phyloP scores from a whole-genome alignment of 192 early-diverging fungal species.

The Neocallimastix lanati region DNA sequence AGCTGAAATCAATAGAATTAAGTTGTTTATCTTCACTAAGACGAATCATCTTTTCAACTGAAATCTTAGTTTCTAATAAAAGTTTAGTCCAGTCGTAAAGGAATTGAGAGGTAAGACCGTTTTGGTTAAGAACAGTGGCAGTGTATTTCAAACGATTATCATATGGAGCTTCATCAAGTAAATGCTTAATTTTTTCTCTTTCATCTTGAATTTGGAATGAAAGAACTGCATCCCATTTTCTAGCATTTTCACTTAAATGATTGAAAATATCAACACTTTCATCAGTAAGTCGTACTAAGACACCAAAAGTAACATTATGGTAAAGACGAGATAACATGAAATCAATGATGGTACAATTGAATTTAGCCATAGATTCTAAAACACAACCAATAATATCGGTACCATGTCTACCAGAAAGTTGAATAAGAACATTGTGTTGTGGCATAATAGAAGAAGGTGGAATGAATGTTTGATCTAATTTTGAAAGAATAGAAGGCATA shows the following conservation, averaged over 20 bases:
- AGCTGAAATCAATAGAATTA: slow-evolving; percentile 47
- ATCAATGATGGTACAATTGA: slow-evolving; percentile 62
- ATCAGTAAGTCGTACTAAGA: slow-evolving; percentile 52
- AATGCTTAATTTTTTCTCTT: slow-evolving; percentile 17
- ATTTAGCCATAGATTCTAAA: slow-evolving; percentile 48
- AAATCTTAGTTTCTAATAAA: slow-evolving; percentile 56
- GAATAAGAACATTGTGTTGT: slow-evolving; percentile 60
- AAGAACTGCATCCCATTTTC: slow-evolving; percentile 70
- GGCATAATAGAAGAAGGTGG: slow-evolving; percentile 28
- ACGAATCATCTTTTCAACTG: slow-evolving; percentile 73
- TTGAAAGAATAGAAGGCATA: slow-evolving; percentile 4
- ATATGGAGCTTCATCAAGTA: slow-evolving; percentile 72
- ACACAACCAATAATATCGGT: slow-evolving; percentile 80
- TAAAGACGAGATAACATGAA: slow-evolving; percentile 75
- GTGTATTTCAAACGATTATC: slow-evolving; percentile 62
- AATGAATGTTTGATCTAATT: slow-evolving; percentile 12
- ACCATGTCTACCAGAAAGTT: slow-evolving; percentile 69
- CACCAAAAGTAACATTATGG: slow-evolving; percentile 87
- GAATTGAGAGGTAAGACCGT: slow-evolving; percentile 56
- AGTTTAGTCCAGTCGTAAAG: slow-evolving; percentile 61
- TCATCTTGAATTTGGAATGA: slow-evolving; percentile 59
- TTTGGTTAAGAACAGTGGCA: slow-evolving; percentile 69
- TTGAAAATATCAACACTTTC: slow-evolving; percentile 60
- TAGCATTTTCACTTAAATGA: slow-evolving; percentile 52
- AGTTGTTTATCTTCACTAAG: slow-evolving; percentile 12